phyloP scores from a whole-genome alignment of 2,329 filamentous ascomycete species.

The Monilinia vaccinii-corymbosi region DNA sequence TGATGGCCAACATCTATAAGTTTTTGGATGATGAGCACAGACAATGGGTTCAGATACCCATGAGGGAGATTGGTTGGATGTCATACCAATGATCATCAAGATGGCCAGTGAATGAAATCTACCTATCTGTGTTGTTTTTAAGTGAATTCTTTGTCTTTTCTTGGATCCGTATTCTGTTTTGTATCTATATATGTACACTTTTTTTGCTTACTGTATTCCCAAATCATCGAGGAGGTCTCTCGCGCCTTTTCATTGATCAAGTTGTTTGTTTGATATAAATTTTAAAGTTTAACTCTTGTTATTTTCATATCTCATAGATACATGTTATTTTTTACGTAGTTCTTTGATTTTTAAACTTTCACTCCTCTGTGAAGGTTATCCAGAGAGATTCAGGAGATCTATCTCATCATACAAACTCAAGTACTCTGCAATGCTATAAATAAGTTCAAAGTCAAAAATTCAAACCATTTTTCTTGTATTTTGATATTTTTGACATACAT shows the following conservation, averaged over 20 bases:
- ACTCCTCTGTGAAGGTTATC: background rate
- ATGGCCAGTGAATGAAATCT: background rate
- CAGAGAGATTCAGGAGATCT: too few species aligned
- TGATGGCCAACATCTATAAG: conserved; percentile 26
- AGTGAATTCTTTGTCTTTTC: background rate
- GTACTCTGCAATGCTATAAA: background rate
- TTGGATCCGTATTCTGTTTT: too few species aligned
- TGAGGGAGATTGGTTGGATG: conserved; percentile 17
- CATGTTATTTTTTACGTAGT: background rate
- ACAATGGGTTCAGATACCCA: conserved; percentile 27
- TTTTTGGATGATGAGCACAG: conserved; percentile 29
- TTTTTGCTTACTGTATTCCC: background rate
- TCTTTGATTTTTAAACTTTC: background rate
- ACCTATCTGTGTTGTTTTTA: background rate
- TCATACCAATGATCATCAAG: background rate
- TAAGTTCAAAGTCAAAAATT: background rate
- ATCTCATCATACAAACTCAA: too few species aligned
- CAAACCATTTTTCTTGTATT: background rate
- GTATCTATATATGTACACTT: background rate
- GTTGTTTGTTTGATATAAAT: background rate
- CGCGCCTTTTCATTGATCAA: background rate
- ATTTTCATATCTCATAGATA: too few species aligned
- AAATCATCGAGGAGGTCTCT: background rate
- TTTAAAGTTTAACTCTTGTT: background rate
- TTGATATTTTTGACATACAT: background rate